Evolutionary conservation across 306 rosid species (phyloP), one percentile per base, ranked within the genome.

Genomic region (Gastrolobium villosum): DNA sequence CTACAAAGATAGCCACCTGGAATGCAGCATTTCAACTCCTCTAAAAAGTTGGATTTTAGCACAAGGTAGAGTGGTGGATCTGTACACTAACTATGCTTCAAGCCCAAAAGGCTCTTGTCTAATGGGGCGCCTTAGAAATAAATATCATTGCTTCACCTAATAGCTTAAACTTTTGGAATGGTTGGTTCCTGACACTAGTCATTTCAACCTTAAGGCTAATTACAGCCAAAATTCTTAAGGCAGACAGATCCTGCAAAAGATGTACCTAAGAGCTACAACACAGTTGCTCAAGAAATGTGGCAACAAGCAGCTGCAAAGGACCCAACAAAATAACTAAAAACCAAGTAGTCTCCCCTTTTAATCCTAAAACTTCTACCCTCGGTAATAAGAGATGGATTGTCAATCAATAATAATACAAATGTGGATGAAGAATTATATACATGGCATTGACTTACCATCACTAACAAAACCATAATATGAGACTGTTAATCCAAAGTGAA

Each of bases 401-500:
- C n/a, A 57, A 53, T 72, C 20, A 56, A 72, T 6, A 35, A 48
- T 36, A 40, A 60, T 28, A 77, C 11, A 48, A 67, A 70, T 35
- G 37, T n/a, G 28, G 13, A 41, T 36, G 1, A 37, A 34, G 13
- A 30, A 72, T 57, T 53, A 61, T 55, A 34, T 60, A 67, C 37
- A 73, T 44, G 61, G 34, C 41, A 77, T 36, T 68, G 70, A 68
- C 88, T 91, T 93, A 95, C 99, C 99, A 82, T 95, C 99, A 68
- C 99, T 85, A 55, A 95, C 90, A 86, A 95, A 95, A 72, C 99
- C 99, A 81, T 86, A 95, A 77, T 95, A 95, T 13, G 99, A 93
- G 80, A 90, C 98, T 10, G 99, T 95, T 90, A 95, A 88, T 77
- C 99, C 99, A 84, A 80, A 95, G 85, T 95, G 99, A 81, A 88